Evolutionary conservation across 192 early-diverging fungal genomes (phyloP), one percentile per base, ranked within the genome.

Genomic region (Coemansia erecta): DNA sequence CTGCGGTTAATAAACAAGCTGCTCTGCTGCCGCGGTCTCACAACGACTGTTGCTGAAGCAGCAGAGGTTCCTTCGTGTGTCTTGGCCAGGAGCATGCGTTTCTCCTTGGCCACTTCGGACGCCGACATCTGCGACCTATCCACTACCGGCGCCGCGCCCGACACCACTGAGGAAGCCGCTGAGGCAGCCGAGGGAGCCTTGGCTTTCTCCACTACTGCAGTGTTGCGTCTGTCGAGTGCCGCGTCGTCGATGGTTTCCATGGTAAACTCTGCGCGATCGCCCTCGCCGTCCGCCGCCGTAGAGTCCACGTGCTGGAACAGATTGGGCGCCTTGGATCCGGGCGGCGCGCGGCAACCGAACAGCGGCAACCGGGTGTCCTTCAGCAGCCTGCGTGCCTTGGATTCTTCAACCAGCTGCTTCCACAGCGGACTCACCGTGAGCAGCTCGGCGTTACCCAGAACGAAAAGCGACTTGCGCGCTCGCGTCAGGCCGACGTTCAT

Each of bases 401-500:
- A 83, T 60, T 95, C 86, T 5, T 72, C 60, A 14, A 98, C 84
- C 13, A 98, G 74, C 14, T 85, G 64, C 2, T 80, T 77, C 94
- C 94, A 98, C 19, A 86, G 71, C 12, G 72, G 64, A 55, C 90
- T 87, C 7, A 66, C 65, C 0, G 63, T 69, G 3, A 98, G 71
- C 3, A 86, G 81, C 1, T 64, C 50, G 8, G 82, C 81, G 62
- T 93, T 82, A 2, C 94, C 93, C 3, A 96, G 59, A 8, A 98
- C 81, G 58, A 93, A 89, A 15, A 95, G 63, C 5, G 95, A 93
- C 53, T 82, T 81, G 44, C 86, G 89, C 15, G 94, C 93, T 51
- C 95, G 85, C 5, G 91, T 96, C 58, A 98, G 58, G 0, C 89
- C 92, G 0, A 95, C 93, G 58, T 95, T 98, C 91, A 98, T 92